These are phyloP conservation scores for Limnomonas spitsbergensis DNA, from an alignment of 139 green algal genomes.

Conservation along the genomic window DNA sequence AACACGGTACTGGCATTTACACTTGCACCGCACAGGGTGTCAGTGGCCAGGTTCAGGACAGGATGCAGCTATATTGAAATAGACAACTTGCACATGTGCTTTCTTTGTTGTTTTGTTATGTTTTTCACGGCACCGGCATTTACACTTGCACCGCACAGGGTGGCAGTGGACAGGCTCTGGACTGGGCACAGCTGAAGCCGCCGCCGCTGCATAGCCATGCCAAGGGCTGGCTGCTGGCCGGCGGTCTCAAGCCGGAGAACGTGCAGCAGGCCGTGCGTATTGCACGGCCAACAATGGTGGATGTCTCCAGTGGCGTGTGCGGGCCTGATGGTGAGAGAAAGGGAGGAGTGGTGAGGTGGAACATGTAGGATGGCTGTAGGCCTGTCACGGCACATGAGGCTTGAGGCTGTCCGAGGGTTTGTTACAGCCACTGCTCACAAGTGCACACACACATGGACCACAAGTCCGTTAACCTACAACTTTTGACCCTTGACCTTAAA, in stretches of 20 bases:
- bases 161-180: constrained; percentile 60
- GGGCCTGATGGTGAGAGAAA: constrained; percentile 46
- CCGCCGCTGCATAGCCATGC: not conserved
- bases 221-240: constrained; percentile 76
- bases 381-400: no score
- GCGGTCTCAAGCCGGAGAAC: constrained; percentile 66
- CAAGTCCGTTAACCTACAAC: not conserved
- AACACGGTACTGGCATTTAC: no score
- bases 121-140: no score
- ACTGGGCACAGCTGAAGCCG: constrained; percentile 54
- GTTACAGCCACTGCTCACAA: not conserved
- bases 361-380: no score
- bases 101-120: no score
- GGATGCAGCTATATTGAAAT: no score
- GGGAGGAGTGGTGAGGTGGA: not conserved
- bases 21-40: no score
- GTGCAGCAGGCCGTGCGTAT: constrained; percentile 62
- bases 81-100: no score
- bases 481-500: not conserved
- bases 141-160: no score
- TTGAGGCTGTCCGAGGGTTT: not conserved
- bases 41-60: no score
- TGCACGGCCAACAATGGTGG: constrained; percentile 60
- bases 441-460: not conserved
- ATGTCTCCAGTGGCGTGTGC: constrained; percentile 81